A percentile compares a stretch with the other conserved stretches of the same genome.
These are phyloP conservation scores for Nectriaceae sp. DNA, from an alignment of 2,329 filamentous ascomycete species.

Conservation along the genomic window DNA sequence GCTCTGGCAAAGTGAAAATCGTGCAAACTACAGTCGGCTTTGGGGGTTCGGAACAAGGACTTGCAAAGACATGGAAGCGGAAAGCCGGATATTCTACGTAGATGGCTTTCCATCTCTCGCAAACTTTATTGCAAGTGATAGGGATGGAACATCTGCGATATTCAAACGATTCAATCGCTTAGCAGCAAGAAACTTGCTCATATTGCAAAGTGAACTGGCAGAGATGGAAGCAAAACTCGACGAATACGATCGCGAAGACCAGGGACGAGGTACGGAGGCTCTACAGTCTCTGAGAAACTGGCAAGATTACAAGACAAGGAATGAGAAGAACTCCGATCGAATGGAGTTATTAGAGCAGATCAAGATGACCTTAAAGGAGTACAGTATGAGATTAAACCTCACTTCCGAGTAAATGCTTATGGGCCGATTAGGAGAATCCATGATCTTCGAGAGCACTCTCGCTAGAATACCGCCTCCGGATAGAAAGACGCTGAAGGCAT, in stretches of 20 bases:
- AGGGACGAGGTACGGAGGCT: not conserved
- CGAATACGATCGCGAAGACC: not conserved
- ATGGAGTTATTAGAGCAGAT: conserved; percentile 3
- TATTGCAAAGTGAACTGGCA: not conserved
- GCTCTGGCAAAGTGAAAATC: no score
- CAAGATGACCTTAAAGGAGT: not conserved
- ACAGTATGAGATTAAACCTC: not conserved
- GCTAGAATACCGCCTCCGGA: conserved; percentile 9
- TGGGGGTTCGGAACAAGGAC: no score
- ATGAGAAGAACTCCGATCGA: not conserved
- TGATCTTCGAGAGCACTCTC: conserved; percentile 10
- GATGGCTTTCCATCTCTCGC: conserved; percentile 12
- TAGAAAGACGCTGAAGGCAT: conserved; percentile 6
- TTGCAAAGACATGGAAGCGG: no score
- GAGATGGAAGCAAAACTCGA: not conserved
- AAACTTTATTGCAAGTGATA: conserved; percentile 11
- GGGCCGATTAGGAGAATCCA: conserved; percentile 3
- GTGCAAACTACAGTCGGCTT: no score
- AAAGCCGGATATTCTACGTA: no score
- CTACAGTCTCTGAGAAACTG: conserved; percentile 9
- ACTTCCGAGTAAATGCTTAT: not conserved
- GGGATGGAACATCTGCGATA: conserved; percentile 8
- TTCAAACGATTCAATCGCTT: conserved; percentile 11
- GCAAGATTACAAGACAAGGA: conserved; percentile 4
- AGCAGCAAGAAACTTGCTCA: conserved; percentile 8